phyloP scores from a whole-genome alignment of 2,329 filamentous ascomycete genomes.

The Scedosporium aurantiacum region DNA sequence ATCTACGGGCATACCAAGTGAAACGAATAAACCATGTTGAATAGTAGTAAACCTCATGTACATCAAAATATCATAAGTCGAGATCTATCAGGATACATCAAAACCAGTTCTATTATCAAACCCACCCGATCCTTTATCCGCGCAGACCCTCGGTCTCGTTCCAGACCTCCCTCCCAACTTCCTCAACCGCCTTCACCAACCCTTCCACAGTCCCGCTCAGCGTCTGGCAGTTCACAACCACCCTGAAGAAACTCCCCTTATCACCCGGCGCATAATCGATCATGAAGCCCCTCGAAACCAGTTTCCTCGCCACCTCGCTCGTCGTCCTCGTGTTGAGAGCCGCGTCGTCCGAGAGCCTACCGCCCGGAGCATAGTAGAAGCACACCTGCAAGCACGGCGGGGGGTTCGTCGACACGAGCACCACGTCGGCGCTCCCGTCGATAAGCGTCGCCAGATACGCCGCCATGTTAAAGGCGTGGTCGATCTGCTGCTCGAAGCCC shows the following conservation, averaged over 20 bases:
- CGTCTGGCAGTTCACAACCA: conserved; percentile 48
- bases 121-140: not conserved
- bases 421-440: conserved; percentile 45
- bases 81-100: too few relatives aligned
- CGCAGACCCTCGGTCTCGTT: not conserved
- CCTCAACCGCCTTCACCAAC: conserved; percentile 41
- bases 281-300: conserved; percentile 46
- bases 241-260: conserved; percentile 45
- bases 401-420: conserved; percentile 62
- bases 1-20: too few relatives aligned
- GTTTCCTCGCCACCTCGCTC: conserved; percentile 32
- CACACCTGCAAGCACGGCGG: conserved; percentile 88
- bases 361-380: conserved; percentile 67
- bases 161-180: conserved; percentile 24
- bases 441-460: conserved; percentile 55
- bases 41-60: too few relatives aligned
- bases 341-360: conserved; percentile 29
- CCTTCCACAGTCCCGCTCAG: conserved; percentile 38
- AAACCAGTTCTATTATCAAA: too few relatives aligned
- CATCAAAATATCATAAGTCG: too few relatives aligned
- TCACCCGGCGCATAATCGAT: conserved; percentile 49
- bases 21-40: too few relatives aligned
- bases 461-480: conserved; percentile 63
- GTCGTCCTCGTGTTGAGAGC: conserved; percentile 39
- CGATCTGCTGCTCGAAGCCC: conserved; percentile 61